These are phyloP conservation scores for Bacterosira constricta DNA, from an alignment of 108 stramenopile species.

Conservation along the genomic window DNA sequence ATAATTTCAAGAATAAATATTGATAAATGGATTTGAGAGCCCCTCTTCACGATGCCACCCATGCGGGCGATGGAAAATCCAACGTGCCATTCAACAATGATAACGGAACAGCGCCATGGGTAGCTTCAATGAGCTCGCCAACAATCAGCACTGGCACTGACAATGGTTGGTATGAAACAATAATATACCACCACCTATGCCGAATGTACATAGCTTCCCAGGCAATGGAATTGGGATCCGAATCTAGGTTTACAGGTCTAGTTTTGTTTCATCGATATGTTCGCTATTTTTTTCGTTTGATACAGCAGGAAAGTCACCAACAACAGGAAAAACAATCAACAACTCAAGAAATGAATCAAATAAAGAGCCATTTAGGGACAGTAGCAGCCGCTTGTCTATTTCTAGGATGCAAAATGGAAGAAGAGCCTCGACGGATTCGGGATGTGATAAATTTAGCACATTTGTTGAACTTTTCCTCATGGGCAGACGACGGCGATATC, in stretches of 20 bases:
- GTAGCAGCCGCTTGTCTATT: conserved; percentile 73
- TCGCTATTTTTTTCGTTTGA: conserved; percentile 11
- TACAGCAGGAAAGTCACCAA: conserved; percentile 11
- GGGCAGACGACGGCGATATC: background rate
- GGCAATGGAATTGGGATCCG: conserved; percentile 58
- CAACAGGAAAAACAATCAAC: conserved; percentile 13
- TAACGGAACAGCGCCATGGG: background rate
- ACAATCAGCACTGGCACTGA: background rate
- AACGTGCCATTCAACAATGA: background rate
- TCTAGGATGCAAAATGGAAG: conserved; percentile 76
- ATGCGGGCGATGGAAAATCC: background rate
- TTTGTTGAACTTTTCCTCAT: conserved; percentile 52
- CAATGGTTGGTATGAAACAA: background rate
- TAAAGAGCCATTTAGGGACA: conserved; percentile 33
- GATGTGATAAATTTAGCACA: conserved; percentile 75
- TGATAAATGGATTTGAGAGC: conserved; percentile 34
- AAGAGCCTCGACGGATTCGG: conserved; percentile 78
- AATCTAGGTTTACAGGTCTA: conserved; percentile 65
- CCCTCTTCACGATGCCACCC: conserved; percentile 13
- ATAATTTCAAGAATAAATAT: too few species aligned
- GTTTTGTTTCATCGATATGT: conserved; percentile 73
- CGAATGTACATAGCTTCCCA: conserved; percentile 67
- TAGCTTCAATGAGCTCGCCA: background rate
- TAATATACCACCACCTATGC: conserved; percentile 19
- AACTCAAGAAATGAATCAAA: conserved; percentile 28